A percentile compares a stretch with the other conserved stretches of the same genome.
These are phyloP conservation scores for Hysterium pulicare DNA, from an alignment of 2,329 filamentous ascomycete genomes.

Conservation along the genomic window DNA sequence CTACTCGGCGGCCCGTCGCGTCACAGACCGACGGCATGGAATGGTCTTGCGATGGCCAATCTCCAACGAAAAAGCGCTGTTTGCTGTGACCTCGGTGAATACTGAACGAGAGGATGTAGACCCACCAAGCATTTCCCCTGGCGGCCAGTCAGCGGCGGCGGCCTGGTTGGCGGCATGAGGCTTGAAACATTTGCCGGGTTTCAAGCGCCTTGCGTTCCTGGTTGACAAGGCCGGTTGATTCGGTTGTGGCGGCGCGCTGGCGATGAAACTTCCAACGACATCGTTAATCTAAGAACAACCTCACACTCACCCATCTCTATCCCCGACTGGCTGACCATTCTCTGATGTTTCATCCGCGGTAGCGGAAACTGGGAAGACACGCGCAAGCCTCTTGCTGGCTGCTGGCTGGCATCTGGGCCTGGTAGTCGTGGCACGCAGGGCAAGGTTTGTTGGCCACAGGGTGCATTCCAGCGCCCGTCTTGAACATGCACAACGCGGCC, in stretches of 20 bases:
- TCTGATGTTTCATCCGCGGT: slow-evolving; percentile 32
- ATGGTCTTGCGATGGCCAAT: neutral
- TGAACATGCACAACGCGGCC: slow-evolving; percentile 19
- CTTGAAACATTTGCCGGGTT: slow-evolving; percentile 14
- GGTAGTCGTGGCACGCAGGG: slow-evolving; percentile 7
- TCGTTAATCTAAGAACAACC: no score
- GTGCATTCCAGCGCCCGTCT: slow-evolving; percentile 25
- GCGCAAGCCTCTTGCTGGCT: slow-evolving; percentile 22
- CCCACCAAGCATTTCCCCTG: slow-evolving; percentile 8
- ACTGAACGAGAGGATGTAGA: slow-evolving; percentile 6
- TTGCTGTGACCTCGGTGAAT: neutral
- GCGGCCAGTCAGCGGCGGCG: slow-evolving; percentile 21
- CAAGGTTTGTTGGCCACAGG: slow-evolving; percentile 18
- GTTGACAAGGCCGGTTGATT: slow-evolving; percentile 1
- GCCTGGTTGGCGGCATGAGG: slow-evolving; percentile 6
- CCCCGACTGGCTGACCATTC: slow-evolving; percentile 24
- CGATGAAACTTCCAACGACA: neutral
- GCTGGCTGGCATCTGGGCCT: slow-evolving; percentile 19
- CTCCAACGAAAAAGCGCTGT: neutral
- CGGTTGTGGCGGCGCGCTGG: neutral
- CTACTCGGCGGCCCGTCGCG: no score
- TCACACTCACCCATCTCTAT: no score
- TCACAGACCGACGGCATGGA: no score
- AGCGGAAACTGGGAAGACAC: slow-evolving; percentile 17
- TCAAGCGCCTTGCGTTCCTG: slow-evolving; percentile 18